Percentiles rank a stretch among this genome's conserved stretches.
Conservation (phyloP, 1,284 basidiomycete genomes). For the Farysia itapuensis region DNA sequence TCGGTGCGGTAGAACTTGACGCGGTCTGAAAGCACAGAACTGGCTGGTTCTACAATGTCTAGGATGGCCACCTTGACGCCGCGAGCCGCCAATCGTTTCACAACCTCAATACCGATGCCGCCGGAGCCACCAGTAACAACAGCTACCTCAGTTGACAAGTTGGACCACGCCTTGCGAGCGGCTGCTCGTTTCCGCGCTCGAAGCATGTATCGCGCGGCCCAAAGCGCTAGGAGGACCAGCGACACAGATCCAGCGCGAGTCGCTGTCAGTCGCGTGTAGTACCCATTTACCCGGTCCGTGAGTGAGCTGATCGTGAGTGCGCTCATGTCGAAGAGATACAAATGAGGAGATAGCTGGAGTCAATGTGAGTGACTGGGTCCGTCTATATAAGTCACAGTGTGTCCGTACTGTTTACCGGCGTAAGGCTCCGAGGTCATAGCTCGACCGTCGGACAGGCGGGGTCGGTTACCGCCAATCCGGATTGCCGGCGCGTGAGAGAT, state of each 20-base stretch:
- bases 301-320: constrained; percentile 16
- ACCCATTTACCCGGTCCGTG: constrained; percentile 9
- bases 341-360: no score
- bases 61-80: constrained; percentile 55
- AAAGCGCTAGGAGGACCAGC: constrained; percentile 20
- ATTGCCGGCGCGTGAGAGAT: no score
- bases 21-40: constrained; percentile 3
- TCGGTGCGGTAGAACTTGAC: constrained; percentile 47
- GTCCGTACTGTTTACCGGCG: no score
- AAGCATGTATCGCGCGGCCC: constrained; percentile 6
- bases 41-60: constrained; percentile 43
- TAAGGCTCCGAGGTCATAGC: no score
- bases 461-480: no score
- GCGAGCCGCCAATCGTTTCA: constrained; percentile 29
- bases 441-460: no score
- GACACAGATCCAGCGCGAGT: constrained; percentile 12
- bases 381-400: no score
- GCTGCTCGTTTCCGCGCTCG: constrained; percentile 14
- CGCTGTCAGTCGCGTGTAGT: constrained; percentile 21
- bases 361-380: no score
- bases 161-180: constrained; percentile 31
- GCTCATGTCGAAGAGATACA: constrained; percentile 4
- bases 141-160: constrained; percentile 49
- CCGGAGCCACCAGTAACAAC: constrained; percentile 57
- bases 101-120: constrained; percentile 54